Percentiles rank a stretch among this genome's conserved stretches.
Evolutionary conservation across 345 rosid species (phyloP).

Genomic region (Balakata baccata): DNA sequence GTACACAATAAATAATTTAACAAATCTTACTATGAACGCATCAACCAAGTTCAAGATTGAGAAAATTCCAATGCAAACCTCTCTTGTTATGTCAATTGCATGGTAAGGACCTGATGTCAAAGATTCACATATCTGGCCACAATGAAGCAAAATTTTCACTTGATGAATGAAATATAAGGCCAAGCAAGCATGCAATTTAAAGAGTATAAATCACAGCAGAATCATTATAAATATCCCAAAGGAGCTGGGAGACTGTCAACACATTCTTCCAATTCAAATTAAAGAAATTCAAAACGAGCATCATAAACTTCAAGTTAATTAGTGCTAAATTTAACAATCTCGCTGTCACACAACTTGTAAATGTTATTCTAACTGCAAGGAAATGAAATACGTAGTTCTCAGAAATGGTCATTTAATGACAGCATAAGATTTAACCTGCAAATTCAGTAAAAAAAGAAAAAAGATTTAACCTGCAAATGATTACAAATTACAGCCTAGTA

Average conservation of each 20-base stretch:
- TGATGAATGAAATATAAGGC: neutral
- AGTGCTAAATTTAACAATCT: neutral
- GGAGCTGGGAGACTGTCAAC: neutral
- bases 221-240: neutral
- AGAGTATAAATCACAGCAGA: neutral
- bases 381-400: neutral
- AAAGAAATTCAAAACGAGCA: neutral
- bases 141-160: neutral
- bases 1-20: neutral
- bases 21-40: neutral
- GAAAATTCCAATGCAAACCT: slow-evolving; percentile 43
- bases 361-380: neutral
- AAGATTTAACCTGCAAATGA: neutral
- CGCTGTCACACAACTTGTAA: neutral
- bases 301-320: slow-evolving; percentile 6
- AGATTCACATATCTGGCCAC: slow-evolving; percentile 70
- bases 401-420: neutral
- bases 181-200: neutral
- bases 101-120: slow-evolving; percentile 90
- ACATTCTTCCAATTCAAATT: neutral
- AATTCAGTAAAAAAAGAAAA: no score
- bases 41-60: slow-evolving; percentile 18
- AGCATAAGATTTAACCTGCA: neutral
- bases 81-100: slow-evolving; percentile 91
- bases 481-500: neutral